phyloP scores from a whole-genome alignment of 495 filamentous ascomycete species.

The Podospora appendiculata region DNA sequence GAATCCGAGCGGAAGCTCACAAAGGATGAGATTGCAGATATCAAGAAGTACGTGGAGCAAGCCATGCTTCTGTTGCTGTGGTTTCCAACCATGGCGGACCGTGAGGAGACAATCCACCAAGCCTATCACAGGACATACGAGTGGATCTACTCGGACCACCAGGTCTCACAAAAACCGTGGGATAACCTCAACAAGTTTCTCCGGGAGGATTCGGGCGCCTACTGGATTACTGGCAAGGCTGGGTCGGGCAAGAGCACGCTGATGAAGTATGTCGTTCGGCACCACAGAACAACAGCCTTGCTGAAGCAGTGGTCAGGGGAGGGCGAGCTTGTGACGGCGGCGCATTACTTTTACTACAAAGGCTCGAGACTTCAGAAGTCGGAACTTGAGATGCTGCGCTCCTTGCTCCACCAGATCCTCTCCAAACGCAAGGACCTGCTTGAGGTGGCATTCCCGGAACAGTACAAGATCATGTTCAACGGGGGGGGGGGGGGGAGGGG shows the following conservation, averaged over 20 bases:
- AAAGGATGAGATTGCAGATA: not conserved
- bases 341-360: slow-evolving; percentile 3
- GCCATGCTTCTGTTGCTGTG: not conserved
- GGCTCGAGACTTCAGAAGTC: not conserved
- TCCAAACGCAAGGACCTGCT: not conserved
- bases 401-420: slow-evolving; percentile 2
- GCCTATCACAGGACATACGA: not conserved
- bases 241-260: slow-evolving; percentile 5
- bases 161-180: not conserved
- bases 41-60: not conserved
- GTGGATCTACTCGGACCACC: not conserved
- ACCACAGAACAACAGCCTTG: not conserved
- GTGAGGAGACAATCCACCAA: not conserved
- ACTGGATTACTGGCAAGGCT: slow-evolving; percentile 3
- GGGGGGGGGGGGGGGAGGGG: too few species aligned
- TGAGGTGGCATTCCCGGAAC: not conserved
- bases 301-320: not conserved
- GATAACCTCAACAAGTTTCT: slow-evolving; percentile 2
- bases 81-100: not conserved
- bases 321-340: not conserved
- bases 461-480: too few species aligned
- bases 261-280: not conserved
- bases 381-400: slow-evolving; percentile 1
- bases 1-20: too few species aligned
- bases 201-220: not conserved